Conservation (phyloP, 1,284 basidiomycete genomes). For the Apiotrichum montevideense region DNA sequence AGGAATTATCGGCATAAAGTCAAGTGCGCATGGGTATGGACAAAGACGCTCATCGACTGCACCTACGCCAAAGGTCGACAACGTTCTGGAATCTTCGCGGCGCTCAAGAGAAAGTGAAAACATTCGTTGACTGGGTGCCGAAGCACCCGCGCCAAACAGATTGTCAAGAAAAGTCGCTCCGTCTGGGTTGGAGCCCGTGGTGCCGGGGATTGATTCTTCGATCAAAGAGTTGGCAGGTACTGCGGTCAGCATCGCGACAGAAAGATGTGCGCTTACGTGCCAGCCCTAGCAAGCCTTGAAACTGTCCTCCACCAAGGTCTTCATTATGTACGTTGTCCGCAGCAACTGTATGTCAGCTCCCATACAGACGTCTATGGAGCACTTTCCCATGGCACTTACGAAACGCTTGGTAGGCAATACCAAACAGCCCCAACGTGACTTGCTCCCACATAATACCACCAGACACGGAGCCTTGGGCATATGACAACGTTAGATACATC, state of each 20-base stretch:
- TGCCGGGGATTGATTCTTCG: slow-evolving; percentile 34
- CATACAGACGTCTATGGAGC: too few relatives aligned
- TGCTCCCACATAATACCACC: slow-evolving; percentile 47
- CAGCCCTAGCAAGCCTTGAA: slow-evolving; percentile 41
- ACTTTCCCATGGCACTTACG: slow-evolving; percentile 18
- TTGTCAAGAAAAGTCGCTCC: slow-evolving; percentile 47
- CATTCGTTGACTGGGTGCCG: slow-evolving; percentile 38
- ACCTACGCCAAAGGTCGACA: slow-evolving; percentile 39
- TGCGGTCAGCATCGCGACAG: not conserved
- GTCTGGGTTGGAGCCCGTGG: slow-evolving; percentile 41
- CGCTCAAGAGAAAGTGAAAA: slow-evolving; percentile 42
- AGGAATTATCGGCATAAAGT: slow-evolving; percentile 36
- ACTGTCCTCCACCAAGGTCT: slow-evolving; percentile 37
- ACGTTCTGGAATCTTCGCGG: slow-evolving; percentile 40
- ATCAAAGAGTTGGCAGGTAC: slow-evolving; percentile 44
- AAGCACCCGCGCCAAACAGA: slow-evolving; percentile 41
- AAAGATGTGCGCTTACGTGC: slow-evolving; percentile 26
- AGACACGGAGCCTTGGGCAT: slow-evolving; percentile 31
- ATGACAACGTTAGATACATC: slow-evolving; percentile 23
- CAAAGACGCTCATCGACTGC: slow-evolving; percentile 29
- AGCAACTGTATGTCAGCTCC: slow-evolving; percentile 20
- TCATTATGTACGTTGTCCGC: slow-evolving; percentile 35
- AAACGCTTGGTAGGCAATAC: slow-evolving; percentile 45
- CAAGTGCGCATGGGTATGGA: slow-evolving; percentile 33
- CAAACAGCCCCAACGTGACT: slow-evolving; percentile 33